A percentile compares a stretch with the other conserved stretches of the same genome.
Conservation (phyloP, 164 flowering plant genomes). For the Vitis amurensis region DNA sequence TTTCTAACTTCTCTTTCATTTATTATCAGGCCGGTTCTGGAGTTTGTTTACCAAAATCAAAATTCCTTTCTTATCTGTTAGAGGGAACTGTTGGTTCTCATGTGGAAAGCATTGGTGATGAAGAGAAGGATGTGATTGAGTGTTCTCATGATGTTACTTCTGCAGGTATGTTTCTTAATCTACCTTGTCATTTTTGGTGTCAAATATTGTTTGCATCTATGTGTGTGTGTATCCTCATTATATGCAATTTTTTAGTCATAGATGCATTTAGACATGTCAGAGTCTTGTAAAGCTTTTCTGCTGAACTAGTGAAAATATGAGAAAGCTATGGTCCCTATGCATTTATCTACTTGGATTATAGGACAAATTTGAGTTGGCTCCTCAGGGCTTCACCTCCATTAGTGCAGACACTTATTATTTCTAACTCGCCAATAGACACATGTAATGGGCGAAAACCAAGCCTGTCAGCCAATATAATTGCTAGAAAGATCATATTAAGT, state of each 20-base stretch:
- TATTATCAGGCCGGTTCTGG: conserved; percentile 61
- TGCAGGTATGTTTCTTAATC: conserved; percentile 27
- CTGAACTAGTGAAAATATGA: neutral
- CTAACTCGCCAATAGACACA: too few species aligned
- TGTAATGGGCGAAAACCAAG: too few species aligned
- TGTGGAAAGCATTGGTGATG: conserved; percentile 37
- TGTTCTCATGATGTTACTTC: conserved; percentile 14
- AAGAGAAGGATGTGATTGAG: conserved; percentile 39
- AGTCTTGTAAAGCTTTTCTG: too few species aligned
- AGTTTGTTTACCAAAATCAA: conserved; percentile 46
- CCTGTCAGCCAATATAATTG: too few species aligned
- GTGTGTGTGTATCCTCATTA: conserved; percentile 1
- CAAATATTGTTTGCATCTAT: neutral
- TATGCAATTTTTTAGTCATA: neutral
- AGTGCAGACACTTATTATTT: too few species aligned
- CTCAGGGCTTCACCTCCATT: too few species aligned
- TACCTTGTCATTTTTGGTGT: neutral
- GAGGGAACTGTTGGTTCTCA: conserved; percentile 76
- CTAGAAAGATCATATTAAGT: too few species aligned
- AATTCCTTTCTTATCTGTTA: conserved; percentile 49
- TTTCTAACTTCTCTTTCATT: conserved; percentile 4
- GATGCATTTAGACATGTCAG: neutral
- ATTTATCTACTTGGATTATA: neutral
- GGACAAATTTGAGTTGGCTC: neutral
- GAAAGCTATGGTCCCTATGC: neutral